phyloP scores from a whole-genome alignment of 2,329 filamentous ascomycete species.

The Chaetomium sp. region DNA sequence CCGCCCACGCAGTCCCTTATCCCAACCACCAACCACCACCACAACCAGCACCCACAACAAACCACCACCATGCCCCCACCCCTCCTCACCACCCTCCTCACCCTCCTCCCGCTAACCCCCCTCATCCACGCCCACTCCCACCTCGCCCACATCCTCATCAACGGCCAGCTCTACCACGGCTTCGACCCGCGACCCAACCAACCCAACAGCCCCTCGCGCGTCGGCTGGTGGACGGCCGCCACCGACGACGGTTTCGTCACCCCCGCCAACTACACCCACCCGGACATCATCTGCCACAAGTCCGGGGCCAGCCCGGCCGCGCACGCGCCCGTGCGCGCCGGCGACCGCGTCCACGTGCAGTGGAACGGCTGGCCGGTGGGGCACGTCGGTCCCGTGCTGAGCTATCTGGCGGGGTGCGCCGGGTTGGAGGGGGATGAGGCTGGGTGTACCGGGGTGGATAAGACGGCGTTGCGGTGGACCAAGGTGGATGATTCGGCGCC shows the following conservation, averaged over 20 bases:
- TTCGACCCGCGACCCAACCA: constrained; percentile 40
- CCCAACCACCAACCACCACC: not conserved
- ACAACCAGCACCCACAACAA: not conserved
- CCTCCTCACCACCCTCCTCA: constrained; percentile 18
- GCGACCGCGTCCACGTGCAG: constrained; percentile 57
- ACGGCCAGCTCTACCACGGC: constrained; percentile 50
- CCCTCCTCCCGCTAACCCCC: constrained; percentile 16
- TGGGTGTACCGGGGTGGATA: constrained; percentile 45
- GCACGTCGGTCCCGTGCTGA: constrained; percentile 48
- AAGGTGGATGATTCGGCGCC: constrained; percentile 46
- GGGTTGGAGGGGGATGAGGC: constrained; percentile 14
- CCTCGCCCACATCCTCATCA: constrained; percentile 44
- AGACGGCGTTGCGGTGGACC: constrained; percentile 46
- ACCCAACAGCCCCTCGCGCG: constrained; percentile 35
- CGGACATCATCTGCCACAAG: constrained; percentile 65
- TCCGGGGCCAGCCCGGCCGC: constrained; percentile 53
- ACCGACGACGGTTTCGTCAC: constrained; percentile 56
- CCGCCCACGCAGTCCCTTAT: too few species aligned
- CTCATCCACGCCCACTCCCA: constrained; percentile 37
- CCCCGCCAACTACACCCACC: constrained; percentile 47
- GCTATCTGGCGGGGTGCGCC: constrained; percentile 44
- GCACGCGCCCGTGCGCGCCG: constrained; percentile 58
- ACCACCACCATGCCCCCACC: constrained; percentile 18
- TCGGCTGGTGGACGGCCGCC: constrained; percentile 58
- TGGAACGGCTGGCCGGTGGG: constrained; percentile 64